Percentiles rank a stretch among this genome's conserved stretches.
phyloP scores from a whole-genome alignment of 2,329 filamentous ascomycete genomes.

The Venturia oleaginea region DNA sequence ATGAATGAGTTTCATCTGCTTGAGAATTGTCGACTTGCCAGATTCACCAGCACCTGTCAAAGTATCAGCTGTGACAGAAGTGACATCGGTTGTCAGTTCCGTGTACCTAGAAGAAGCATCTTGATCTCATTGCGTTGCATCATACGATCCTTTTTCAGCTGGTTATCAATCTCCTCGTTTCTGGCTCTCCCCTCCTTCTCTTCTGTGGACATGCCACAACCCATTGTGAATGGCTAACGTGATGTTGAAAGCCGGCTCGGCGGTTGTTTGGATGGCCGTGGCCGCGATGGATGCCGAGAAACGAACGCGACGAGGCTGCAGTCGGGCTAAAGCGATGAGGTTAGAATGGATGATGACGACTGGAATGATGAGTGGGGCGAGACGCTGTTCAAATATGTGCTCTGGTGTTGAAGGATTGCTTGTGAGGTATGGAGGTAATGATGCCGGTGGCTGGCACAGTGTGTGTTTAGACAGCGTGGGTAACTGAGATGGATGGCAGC shows the following conservation, averaged over 20 bases:
- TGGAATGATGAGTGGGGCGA: not conserved
- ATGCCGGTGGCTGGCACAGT: not conserved
- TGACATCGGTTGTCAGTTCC: slow-evolving; percentile 12
- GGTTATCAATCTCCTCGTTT: slow-evolving; percentile 99
- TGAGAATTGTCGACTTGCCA: slow-evolving; percentile 87
- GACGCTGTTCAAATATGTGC: not conserved
- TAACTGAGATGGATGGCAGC: not conserved
- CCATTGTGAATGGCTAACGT: slow-evolving; percentile 61
- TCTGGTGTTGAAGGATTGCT: not conserved
- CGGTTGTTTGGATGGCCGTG: not conserved
- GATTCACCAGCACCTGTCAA: slow-evolving; percentile 89
- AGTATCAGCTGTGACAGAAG: not conserved
- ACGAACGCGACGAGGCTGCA: not conserved
- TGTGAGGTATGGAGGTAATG: not conserved
- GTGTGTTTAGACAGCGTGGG: not conserved
- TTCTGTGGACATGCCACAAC: slow-evolving; percentile 99
- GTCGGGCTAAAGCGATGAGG: not conserved
- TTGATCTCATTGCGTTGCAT: slow-evolving; percentile 99
- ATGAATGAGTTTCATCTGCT: slow-evolving; percentile 99
- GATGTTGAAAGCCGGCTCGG: not conserved
- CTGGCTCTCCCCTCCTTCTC: slow-evolving; percentile 99
- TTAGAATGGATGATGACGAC: not conserved
- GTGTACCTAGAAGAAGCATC: slow-evolving; percentile 94
- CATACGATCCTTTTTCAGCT: slow-evolving; percentile 97
- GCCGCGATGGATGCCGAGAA: not conserved